These are phyloP conservation scores for Trichoderma endophyticum DNA, from an alignment of 2,329 filamentous ascomycete genomes.

Conservation along the genomic window DNA sequence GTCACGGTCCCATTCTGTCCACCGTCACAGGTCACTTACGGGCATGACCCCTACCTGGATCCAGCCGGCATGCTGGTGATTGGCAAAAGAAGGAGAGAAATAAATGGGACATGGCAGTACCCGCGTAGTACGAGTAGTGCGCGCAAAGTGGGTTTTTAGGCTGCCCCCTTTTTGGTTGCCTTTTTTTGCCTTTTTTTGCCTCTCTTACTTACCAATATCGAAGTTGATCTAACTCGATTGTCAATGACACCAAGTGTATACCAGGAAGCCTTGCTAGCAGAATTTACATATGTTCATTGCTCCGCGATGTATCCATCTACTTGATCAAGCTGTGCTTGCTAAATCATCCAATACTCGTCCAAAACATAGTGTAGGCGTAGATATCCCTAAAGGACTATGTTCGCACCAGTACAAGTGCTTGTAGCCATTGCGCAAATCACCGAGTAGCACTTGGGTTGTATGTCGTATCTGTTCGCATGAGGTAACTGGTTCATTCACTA, in stretches of 20 bases:
- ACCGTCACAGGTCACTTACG: too few relatives aligned
- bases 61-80: not conserved
- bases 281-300: too few relatives aligned
- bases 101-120: not conserved
- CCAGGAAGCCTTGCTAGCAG: too few relatives aligned
- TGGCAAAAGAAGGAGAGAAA: not conserved
- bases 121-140: not conserved
- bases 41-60: not conserved
- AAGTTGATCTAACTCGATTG: not conserved
- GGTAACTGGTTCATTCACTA: too few relatives aligned
- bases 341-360: not conserved
- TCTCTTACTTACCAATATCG: not conserved
- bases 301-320: not conserved
- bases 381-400: not conserved
- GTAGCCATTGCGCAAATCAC: too few relatives aligned
- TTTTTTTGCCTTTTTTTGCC: not conserved
- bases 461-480: too few relatives aligned
- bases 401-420: too few relatives aligned
- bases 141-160: not conserved
- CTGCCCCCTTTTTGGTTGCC: not conserved
- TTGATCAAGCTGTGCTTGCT: not conserved
- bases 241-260: too few relatives aligned
- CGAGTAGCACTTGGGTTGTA: too few relatives aligned
- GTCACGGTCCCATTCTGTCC: not conserved
- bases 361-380: not conserved